Evolutionary conservation across 2,329 filamentous ascomycete species (phyloP), one percentile per base, ranked within the genome.

Genomic region (Ceratocystis smalleyi): DNA sequence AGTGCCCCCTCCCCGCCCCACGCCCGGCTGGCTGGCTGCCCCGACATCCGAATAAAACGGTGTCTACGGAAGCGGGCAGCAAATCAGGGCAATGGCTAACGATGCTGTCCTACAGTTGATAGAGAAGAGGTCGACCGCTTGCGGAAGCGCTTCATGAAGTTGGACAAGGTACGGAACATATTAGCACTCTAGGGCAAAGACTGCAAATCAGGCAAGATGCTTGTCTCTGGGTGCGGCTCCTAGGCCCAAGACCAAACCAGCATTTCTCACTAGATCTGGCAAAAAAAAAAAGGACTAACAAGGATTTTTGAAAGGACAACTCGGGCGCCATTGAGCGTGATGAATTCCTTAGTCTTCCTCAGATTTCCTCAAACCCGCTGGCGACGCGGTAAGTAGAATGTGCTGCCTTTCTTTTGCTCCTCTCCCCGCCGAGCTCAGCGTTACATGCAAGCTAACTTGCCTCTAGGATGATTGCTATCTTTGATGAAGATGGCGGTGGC

Each of bases 261-360:
- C 35, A 40, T 40, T 40, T 40, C 35, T 4, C 12, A 3, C 35
- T 12, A 40, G 12, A 40, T 15, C 10, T 40, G 4, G 35, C 10
- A 40, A 40, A 40, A 40, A 40, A 4, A 40, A 40, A 40, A 2
- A 40, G 12, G 10, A 30, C 59, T 61, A 49, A 61, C 59, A n/a
- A 19, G 7, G 3, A 17, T 62, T n/a, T n/a, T 32, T n/a, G 35
- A 17, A 59, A 96, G 92, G 92, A 99, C 75, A 95, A 95, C 78
- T 96, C 91, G 15, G 94, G 94, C 70, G 97, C 94, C 59, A 96
- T 99, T 76, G 94, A 99, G 77, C 91, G 94, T 72, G 92, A 97
- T 74, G 94, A 99, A 75, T 99, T 99, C 76, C 85, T 99, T 69
- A 94, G 89, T 72, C 84, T 99, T 66, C 94, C 94, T 43, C 94